phyloP scores from a whole-genome alignment of 2,329 filamentous ascomycete species.

The Clonostachys rosea region DNA sequence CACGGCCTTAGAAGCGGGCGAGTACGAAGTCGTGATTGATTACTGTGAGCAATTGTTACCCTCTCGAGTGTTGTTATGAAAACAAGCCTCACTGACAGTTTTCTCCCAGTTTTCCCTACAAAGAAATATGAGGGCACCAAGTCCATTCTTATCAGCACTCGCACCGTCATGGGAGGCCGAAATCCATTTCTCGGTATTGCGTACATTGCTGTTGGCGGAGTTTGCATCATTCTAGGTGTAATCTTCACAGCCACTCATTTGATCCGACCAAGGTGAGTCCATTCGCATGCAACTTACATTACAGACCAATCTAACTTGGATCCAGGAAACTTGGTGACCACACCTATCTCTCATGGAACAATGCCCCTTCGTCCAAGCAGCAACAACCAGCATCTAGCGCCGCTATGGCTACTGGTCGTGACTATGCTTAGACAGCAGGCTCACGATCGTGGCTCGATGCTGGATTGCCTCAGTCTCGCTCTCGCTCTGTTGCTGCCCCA shows the following conservation, averaged over 20 bases:
- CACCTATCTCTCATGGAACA: slow-evolving; percentile 95
- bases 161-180: slow-evolving; percentile 88
- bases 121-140: slow-evolving; percentile 80
- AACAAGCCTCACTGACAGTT: not conserved
- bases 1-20: slow-evolving; percentile 60
- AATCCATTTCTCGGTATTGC: slow-evolving; percentile 96
- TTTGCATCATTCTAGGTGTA: slow-evolving; percentile 84
- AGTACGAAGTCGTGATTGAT: slow-evolving; percentile 72
- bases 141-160: slow-evolving; percentile 81
- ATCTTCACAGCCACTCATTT: slow-evolving; percentile 89
- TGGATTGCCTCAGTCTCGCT: slow-evolving; percentile 1
- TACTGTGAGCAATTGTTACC: slow-evolving; percentile 60
- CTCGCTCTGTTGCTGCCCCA: not conserved
- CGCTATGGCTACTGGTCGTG: slow-evolving; percentile 51
- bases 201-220: slow-evolving; percentile 87
- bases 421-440: slow-evolving; percentile 15
- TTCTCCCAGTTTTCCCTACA: slow-evolving; percentile 69
- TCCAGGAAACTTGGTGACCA: slow-evolving; percentile 92
- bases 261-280: slow-evolving; percentile 75
- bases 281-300: not conserved
- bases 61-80: not conserved
- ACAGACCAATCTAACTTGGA: not conserved
- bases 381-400: slow-evolving; percentile 31
- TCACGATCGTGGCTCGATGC: slow-evolving; percentile 1
- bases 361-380: slow-evolving; percentile 40